phyloP scores from a whole-genome alignment of 208 protist genomes.

The Trichomonas vaginalis region DNA sequence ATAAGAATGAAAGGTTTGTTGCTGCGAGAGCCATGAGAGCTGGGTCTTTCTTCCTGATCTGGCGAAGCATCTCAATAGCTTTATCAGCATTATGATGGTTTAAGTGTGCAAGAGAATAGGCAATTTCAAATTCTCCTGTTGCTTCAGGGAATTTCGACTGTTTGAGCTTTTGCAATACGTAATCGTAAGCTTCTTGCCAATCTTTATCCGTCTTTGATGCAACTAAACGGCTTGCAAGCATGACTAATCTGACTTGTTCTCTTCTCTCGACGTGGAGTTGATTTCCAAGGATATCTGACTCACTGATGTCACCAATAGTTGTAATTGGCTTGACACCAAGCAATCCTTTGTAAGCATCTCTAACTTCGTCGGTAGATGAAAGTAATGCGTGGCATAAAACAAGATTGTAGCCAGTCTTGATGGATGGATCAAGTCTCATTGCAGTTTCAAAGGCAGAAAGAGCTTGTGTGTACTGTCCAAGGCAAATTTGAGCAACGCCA shows the following conservation, averaged over 20 bases:
- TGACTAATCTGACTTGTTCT: background rate
- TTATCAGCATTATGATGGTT: background rate
- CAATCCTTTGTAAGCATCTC: background rate
- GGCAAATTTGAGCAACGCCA: background rate
- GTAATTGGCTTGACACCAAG: background rate
- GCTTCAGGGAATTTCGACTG: slow-evolving; percentile 5
- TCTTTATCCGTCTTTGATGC: background rate
- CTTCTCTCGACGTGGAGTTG: background rate
- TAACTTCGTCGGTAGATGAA: background rate
- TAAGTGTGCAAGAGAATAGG: background rate
- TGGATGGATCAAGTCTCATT: background rate
- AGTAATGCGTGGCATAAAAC: background rate
- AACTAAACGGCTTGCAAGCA: background rate
- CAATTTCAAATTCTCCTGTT: background rate
- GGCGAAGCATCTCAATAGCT: background rate
- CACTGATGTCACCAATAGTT: background rate
- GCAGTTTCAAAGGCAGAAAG: background rate
- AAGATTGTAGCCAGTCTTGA: slow-evolving; percentile 4
- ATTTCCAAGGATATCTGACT: background rate
- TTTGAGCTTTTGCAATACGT: background rate
- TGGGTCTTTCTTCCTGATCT: background rate
- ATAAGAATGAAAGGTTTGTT: slow-evolving; percentile 85
- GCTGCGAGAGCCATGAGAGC: slow-evolving; percentile 44
- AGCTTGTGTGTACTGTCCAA: background rate
- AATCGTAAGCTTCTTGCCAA: background rate